phyloP scores from a whole-genome alignment of 441 rosid genomes.

The Aleurites moluccanus region DNA sequence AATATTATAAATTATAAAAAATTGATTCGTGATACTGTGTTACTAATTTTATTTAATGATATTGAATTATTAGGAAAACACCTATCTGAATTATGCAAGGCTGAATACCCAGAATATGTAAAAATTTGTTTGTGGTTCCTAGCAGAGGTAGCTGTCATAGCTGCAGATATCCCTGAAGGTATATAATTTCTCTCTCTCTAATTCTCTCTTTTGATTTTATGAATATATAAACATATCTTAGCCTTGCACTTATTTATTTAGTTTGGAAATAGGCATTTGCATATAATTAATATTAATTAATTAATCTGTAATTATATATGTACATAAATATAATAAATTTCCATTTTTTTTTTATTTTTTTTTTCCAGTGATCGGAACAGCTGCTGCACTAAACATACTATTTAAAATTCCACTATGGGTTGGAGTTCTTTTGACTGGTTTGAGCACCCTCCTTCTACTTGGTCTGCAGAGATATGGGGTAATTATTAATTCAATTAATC shows the following conservation, averaged over 20 bases:
- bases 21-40: no score
- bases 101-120: conserved; percentile 51
- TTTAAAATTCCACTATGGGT: conserved; percentile 52
- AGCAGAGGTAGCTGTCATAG: conserved; percentile 62
- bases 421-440: conserved; percentile 66
- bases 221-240: not conserved
- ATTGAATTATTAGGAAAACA: conserved; percentile 43
- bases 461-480: conserved; percentile 76
- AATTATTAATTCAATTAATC: not conserved
- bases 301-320: no score
- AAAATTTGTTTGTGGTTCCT: conserved; percentile 60
- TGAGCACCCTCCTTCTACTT: conserved; percentile 63
- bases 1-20: no score
- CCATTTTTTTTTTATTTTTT: not conserved
- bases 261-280: no score
- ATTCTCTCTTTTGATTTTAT: not conserved
- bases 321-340: no score
- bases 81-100: conserved; percentile 58
- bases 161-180: conserved; percentile 77
- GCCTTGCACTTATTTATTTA: no score
- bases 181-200: no score
- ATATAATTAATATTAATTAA: no score
- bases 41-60: no score
- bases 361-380: conserved; percentile 61
- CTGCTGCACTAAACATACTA: conserved; percentile 60